These are phyloP conservation scores for Clonostachys rosea DNA, from an alignment of 2,329 filamentous ascomycete species.

Conservation along the genomic window DNA sequence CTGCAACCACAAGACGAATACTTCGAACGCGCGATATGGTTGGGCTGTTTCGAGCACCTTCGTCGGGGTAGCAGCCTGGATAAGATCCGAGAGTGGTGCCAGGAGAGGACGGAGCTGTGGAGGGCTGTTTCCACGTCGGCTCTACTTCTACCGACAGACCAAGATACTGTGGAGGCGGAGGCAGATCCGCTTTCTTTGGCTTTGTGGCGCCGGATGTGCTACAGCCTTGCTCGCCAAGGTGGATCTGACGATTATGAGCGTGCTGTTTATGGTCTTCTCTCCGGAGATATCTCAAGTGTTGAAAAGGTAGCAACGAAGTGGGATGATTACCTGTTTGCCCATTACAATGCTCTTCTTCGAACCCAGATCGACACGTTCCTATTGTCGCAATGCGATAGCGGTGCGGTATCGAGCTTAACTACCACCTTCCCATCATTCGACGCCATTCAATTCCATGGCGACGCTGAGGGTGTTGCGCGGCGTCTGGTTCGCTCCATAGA, in stretches of 20 bases:
- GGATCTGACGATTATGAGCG: conserved; percentile 74
- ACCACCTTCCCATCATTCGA: conserved; percentile 62
- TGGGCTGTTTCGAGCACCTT: conserved; percentile 90
- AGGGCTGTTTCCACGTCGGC: conserved; percentile 79
- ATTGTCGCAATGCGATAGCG: conserved; percentile 46
- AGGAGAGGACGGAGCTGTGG: conserved; percentile 84
- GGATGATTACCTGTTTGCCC: conserved; percentile 83
- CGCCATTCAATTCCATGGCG: conserved; percentile 57
- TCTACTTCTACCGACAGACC: conserved; percentile 51
- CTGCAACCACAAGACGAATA: conserved; percentile 81
- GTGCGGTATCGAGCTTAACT: conserved; percentile 45
- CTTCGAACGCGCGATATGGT: conserved; percentile 88
- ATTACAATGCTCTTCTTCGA: conserved; percentile 82
- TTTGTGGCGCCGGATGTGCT: conserved; percentile 79
- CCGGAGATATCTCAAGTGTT: conserved; percentile 76
- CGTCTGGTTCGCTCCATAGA: conserved; percentile 59
- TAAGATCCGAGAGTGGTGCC: conserved; percentile 80
- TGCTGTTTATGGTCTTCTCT: conserved; percentile 87
- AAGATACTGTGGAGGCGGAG: conserved; percentile 21
- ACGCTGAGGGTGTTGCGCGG: conserved; percentile 44
- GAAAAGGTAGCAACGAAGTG: conserved; percentile 72
- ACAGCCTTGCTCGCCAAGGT: conserved; percentile 63
- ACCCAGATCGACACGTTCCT: conserved; percentile 75
- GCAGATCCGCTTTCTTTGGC: conserved; percentile 38
- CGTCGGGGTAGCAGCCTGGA: conserved; percentile 73